Conservation (phyloP, 768 basidiomycete species). For the Leucosporidium scottii region DNA sequence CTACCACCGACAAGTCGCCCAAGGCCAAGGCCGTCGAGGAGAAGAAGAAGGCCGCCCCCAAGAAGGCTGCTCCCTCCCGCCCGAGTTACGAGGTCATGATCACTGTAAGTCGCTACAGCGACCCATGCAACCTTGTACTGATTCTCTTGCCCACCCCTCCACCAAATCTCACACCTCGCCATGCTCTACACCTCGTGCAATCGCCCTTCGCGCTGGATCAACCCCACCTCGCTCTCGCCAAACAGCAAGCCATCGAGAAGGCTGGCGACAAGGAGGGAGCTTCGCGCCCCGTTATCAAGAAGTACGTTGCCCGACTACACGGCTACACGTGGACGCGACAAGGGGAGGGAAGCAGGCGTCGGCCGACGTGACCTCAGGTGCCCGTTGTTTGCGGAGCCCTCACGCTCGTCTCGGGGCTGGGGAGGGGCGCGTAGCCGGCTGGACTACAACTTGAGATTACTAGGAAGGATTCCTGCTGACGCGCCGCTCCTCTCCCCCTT, state of each 20-base stretch:
- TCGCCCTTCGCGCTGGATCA: not conserved
- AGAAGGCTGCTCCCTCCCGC: conserved; percentile 1
- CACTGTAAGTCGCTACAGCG: not conserved
- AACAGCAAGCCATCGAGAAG: conserved; percentile 41
- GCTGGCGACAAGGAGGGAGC: conserved; percentile 68
- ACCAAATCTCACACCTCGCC: not conserved
- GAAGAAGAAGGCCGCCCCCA: not conserved
- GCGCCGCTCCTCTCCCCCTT: not conserved
- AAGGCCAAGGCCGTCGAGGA: not conserved
- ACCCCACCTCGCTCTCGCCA: not conserved
- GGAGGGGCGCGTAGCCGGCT: not conserved
- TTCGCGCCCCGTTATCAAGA: conserved; percentile 72
- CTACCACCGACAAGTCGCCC: not conserved
- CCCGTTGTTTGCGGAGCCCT: not conserved
- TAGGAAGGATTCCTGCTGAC: not conserved
- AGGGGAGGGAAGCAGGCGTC: not conserved
- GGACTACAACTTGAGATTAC: too few species aligned
- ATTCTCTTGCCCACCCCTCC: too few species aligned
- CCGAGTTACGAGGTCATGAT: conserved; percentile 17
- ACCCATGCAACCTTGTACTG: too few species aligned
- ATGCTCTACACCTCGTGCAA: not conserved
- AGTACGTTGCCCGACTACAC: conserved; percentile 48
- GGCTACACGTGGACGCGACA: not conserved
- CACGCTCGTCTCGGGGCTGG: not conserved
- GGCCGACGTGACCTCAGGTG: not conserved